Evolutionary conservation across 176 grass and related monocot species (phyloP), one percentile per base, ranked within the genome.

Genomic region (Elaeis guineensis): DNA sequence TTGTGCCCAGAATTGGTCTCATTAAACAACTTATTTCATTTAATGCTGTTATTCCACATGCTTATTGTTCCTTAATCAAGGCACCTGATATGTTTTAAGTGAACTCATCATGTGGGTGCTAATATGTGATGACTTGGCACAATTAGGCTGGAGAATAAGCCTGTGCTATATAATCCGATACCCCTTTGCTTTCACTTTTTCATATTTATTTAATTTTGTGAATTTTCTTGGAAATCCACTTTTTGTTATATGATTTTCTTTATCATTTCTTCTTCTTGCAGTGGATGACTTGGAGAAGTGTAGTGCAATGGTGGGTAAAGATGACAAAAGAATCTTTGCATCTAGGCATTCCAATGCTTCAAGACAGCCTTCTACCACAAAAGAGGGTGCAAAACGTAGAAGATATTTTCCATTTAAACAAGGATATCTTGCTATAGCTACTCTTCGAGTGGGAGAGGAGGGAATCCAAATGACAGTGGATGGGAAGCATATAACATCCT

Each of bases 401-500:
- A 93, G 72, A 69, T 77, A 83, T 77, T 98, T 93, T 53, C 94
- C 94, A 21, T 98, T 98, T 52, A 93, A 73, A 76, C 81, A 87
- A 86, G 87, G 87, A 63, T 73, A 89, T 73, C 94, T 98, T 75
- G 85, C 85, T 62, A 83, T 98, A 72, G 79, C 88, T 68, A 89
- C 88, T 76, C 80, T 98, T 72, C 89, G 74, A 18, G 69, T 98
- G 0, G 94, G 94, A 62, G 73, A 75, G 26, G 77, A 93, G 39
- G 88, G 88, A 50, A 79, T 98, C 19, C 88, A 98, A 79, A 93
- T 98, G 85, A 98, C 88, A 25, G 85, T 98, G 69, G 94, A 98
- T 28, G 94, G 94, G 66, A 98, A 89, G 61, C 94, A 98, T 81
- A 62, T 86, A 57, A 93, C 85, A 63, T 98, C 94, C 5, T 98